These are phyloP conservation scores for Aschersonia sp. DNA, from an alignment of 2,329 filamentous ascomycete species.

Conservation along the genomic window DNA sequence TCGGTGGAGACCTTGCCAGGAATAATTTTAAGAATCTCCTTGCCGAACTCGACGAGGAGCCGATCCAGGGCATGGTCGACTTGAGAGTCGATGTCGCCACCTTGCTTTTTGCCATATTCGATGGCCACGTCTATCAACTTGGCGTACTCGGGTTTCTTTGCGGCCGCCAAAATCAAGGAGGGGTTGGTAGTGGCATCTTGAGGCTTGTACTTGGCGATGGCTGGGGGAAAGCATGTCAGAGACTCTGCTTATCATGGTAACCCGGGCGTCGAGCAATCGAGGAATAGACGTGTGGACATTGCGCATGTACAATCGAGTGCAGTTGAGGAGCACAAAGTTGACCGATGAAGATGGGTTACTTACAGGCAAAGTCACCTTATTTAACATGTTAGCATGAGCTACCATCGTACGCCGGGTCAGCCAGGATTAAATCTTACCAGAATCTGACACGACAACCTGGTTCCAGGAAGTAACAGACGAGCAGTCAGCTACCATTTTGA, in stretches of 20 bases:
- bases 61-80: slow-evolving; percentile 84
- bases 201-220: slow-evolving; percentile 99
- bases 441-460: slow-evolving; percentile 91
- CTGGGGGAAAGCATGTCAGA: slow-evolving; percentile 29
- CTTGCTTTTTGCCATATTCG: slow-evolving; percentile 68
- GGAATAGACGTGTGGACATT: too few relatives aligned
- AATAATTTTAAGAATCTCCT: slow-evolving; percentile 91
- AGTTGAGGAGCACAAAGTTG: background rate
- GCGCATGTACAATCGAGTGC: too few relatives aligned
- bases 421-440: slow-evolving; percentile 47
- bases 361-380: slow-evolving; percentile 63
- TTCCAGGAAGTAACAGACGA: background rate
- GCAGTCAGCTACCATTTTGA: slow-evolving; percentile 9
- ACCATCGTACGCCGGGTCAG: background rate
- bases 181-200: slow-evolving; percentile 99
- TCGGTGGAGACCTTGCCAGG: slow-evolving; percentile 98
- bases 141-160: slow-evolving; percentile 96
- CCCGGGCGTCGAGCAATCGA: too few relatives aligned
- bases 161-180: slow-evolving; percentile 92
- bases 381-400: slow-evolving; percentile 13
- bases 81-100: slow-evolving; percentile 58
- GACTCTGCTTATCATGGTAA: background rate
- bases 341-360: slow-evolving; percentile 21
- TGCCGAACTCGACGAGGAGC: slow-evolving; percentile 95
- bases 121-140: slow-evolving; percentile 79